A percentile compares a stretch with the other conserved stretches of the same genome.
phyloP scores from a whole-genome alignment of 306 rosid species.

The Chamaecrista fasciculata region DNA sequence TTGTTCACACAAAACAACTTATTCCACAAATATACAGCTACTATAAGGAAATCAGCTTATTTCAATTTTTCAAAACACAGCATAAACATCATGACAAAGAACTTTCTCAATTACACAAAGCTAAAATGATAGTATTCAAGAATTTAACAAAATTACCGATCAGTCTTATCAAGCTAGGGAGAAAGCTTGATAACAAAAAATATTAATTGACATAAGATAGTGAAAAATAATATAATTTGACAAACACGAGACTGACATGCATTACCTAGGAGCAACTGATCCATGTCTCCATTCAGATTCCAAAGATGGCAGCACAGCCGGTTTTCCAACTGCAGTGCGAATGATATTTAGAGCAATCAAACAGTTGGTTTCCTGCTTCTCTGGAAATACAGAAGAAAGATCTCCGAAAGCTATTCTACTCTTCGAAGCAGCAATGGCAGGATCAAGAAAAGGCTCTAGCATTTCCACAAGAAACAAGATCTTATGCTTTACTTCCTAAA shows the following conservation, averaged over 20 bases:
- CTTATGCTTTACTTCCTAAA: constrained; percentile 80
- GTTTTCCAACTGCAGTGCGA: constrained; percentile 75
- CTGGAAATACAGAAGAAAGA: constrained; percentile 63
- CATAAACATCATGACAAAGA: no score
- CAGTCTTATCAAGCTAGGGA: background rate
- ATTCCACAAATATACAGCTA: background rate
- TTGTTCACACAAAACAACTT: background rate
- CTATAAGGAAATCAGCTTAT: background rate
- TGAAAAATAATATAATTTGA: background rate
- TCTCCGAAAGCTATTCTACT: constrained; percentile 78
- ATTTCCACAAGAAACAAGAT: constrained; percentile 93
- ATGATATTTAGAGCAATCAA: constrained; percentile 69
- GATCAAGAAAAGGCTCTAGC: constrained; percentile 93
- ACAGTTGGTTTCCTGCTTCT: constrained; percentile 69
- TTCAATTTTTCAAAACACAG: background rate
- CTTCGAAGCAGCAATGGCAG: constrained; percentile 68
- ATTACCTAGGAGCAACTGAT: constrained; percentile 85
- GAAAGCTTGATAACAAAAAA: background rate
- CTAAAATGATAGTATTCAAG: background rate
- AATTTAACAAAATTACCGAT: constrained; percentile 14
- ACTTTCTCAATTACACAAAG: background rate
- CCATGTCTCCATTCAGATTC: constrained; percentile 96
- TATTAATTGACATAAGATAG: constrained; percentile 17
- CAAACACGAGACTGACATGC: constrained; percentile 3
- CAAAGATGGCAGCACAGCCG: constrained; percentile 82